A percentile compares a stretch with the other conserved stretches of the same genome.
Conservation (phyloP, 1,139 yeast genomes). For the Yamadazyma songkhlaensis region DNA sequence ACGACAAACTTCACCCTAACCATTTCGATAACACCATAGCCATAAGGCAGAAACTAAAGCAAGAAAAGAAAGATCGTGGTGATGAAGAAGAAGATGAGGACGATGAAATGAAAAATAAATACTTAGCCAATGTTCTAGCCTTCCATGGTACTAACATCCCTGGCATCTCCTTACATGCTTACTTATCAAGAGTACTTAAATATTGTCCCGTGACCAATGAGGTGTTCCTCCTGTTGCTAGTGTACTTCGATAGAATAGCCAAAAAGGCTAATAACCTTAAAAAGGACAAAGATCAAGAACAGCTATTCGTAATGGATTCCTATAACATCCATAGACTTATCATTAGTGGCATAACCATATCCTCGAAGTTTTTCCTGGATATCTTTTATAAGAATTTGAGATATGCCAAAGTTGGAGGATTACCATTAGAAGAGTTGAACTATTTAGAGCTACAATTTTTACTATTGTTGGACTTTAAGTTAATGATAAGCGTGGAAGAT, state of each 20-base stretch:
- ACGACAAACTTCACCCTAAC: slow-evolving; percentile 78
- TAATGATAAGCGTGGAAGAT: slow-evolving; percentile 88
- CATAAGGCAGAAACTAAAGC: slow-evolving; percentile 42
- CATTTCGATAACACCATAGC: slow-evolving; percentile 56
- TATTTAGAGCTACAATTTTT: slow-evolving; percentile 89
- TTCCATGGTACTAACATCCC: slow-evolving; percentile 97
- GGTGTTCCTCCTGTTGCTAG: slow-evolving; percentile 83
- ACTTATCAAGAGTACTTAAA: slow-evolving; percentile 83
- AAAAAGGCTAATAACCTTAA: slow-evolving; percentile 69
- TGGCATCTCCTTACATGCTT: slow-evolving; percentile 86
- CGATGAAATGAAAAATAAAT: slow-evolving; percentile 50
- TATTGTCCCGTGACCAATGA: slow-evolving; percentile 98
- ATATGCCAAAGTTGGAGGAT: slow-evolving; percentile 96
- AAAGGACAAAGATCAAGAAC: slow-evolving; percentile 33
- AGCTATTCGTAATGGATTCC: slow-evolving; percentile 90
- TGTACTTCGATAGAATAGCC: slow-evolving; percentile 92
- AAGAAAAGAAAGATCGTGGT: slow-evolving; percentile 31
- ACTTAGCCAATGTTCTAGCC: slow-evolving; percentile 75
- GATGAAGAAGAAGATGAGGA: slow-evolving; percentile 36
- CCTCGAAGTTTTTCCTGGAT: slow-evolving; percentile 93
- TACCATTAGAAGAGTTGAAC: slow-evolving; percentile 90
- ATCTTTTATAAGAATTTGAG: slow-evolving; percentile 94
- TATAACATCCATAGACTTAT: slow-evolving; percentile 91
- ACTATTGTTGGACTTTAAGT: slow-evolving; percentile 76
- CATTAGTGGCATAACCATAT: slow-evolving; percentile 95